Base-by-base conservation (phyloP, 108 stramenopile genomes). In the Skeletonema grethae region DNA sequence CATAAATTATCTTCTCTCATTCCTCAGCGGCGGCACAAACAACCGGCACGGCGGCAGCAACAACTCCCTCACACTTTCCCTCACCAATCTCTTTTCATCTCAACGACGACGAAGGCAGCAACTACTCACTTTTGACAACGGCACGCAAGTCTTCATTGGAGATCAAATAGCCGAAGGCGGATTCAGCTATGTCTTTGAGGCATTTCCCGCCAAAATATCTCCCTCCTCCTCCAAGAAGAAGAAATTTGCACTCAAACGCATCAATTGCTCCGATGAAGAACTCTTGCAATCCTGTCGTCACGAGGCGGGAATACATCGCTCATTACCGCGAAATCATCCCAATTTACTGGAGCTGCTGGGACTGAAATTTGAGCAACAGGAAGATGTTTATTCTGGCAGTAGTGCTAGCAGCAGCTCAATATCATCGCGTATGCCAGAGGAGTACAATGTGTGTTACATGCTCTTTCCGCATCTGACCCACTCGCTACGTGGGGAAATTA, bases 131-230 rank as follows among this genome's bases (percentile, higher is more conserved):
- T 80, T 80, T 65, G 91, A 92, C 60, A 83, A 84, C 28, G 86
- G 86, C 15, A 61, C 70, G 10, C 62, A 61, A 66, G 88, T 92
- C 0, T 63, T 69, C 7, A 65, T 89, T 5, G 88, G 88, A 3
- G 53, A 67, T 11, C 77, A 89, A 58, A 73, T 95, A 45, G 93
- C 90, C 24, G 89, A 95, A 61, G 93, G 93, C 25, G 93, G 93
- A 48, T 95, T 87, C 63, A 73, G 72, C 43, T 85, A 79, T 56
- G 86, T 95, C 56, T 91, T 87, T 56, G 72, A 79, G 55, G 93
- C 89, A 55, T 63, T 63, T 57, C 57, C 29, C 48, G 36, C 7
- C 22, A n/a, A 12, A 1, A 35, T 28, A 0, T 28, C 25, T 28
- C 12, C 46, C 15, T 13, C n/a, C 18, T 12, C 24, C 22, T 20